A percentile compares a stretch with the other conserved stretches of the same genome.
Conservation (phyloP, 371 early-diverging fungal genomes). For the Dichotomocladium elegans region DNA sequence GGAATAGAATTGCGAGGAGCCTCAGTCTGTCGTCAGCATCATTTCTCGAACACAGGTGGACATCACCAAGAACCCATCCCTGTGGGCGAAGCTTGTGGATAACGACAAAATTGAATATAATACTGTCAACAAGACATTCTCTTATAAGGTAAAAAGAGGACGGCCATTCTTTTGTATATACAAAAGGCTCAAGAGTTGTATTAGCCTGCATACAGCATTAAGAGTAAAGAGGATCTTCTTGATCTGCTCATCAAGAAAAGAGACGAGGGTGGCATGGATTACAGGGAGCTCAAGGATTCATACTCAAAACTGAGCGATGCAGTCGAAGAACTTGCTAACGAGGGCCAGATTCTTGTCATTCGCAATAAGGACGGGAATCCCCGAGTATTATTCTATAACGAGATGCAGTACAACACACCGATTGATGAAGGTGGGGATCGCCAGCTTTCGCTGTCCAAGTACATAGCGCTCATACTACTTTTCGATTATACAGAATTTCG, state of each 20-base stretch:
- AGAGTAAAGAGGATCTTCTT: conserved; percentile 71
- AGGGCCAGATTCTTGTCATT: conserved; percentile 68
- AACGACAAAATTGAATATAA: conserved; percentile 71
- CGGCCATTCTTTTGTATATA: not conserved
- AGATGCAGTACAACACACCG: conserved; percentile 55
- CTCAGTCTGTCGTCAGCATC: conserved; percentile 67
- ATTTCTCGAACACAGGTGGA: conserved; percentile 55
- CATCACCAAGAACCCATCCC: conserved; percentile 47
- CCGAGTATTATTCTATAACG: conserved; percentile 69
- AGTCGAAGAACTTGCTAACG: conserved; percentile 67
- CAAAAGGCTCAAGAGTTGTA: not conserved
- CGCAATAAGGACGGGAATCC: conserved; percentile 77
- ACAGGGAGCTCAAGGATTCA: conserved; percentile 78
- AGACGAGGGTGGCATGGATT: conserved; percentile 72
- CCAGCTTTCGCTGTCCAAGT: no score
- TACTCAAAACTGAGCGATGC: conserved; percentile 68
- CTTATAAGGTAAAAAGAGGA: conserved; percentile 54
- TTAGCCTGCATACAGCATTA: conserved; percentile 76
- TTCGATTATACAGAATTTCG: conserved; percentile 51
- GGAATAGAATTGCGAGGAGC: conserved; percentile 52
- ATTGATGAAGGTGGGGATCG: conserved; percentile 70
- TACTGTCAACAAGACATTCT: conserved; percentile 52
- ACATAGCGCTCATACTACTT: no score
- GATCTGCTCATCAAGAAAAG: conserved; percentile 54
- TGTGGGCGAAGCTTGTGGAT: conserved; percentile 55